A percentile compares a stretch with the other conserved stretches of the same genome.
These are phyloP conservation scores for Pinus taeda DNA, from an alignment of 75 land plant genomes.

Conservation along the genomic window DNA sequence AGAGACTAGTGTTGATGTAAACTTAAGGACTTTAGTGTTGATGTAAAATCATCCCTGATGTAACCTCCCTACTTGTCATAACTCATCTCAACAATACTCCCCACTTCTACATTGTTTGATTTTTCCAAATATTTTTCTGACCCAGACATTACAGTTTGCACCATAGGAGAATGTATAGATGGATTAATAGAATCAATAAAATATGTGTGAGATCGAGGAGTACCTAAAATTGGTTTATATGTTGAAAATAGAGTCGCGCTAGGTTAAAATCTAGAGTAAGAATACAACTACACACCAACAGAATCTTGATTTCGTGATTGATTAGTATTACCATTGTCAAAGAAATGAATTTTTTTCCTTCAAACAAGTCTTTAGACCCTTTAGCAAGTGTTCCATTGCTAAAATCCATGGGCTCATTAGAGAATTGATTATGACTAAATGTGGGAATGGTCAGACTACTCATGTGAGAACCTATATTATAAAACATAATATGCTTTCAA, in stretches of 20 bases:
- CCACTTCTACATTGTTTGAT: background rate
- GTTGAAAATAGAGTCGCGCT: background rate
- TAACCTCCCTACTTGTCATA: background rate
- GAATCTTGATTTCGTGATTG: background rate
- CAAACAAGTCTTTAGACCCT: background rate
- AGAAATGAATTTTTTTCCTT: background rate
- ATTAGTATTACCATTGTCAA: background rate
- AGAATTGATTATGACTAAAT: background rate
- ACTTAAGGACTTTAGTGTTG: too few relatives aligned
- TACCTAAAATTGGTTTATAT: background rate
- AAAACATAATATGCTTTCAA: background rate
- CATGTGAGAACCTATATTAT: background rate
- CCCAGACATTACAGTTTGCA: slow-evolving; percentile 8
- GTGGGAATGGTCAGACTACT: background rate
- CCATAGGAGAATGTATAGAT: slow-evolving; percentile 20
- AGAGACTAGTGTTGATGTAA: too few relatives aligned
- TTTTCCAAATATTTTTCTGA: slow-evolving; percentile 11
- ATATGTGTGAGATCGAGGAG: slow-evolving; percentile 41
- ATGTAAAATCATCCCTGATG: too few relatives aligned
- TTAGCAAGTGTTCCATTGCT: background rate
- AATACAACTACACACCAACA: background rate
- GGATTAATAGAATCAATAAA: slow-evolving; percentile 53
- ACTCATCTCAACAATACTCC: background rate
- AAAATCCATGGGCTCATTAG: background rate
- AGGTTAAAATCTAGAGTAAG: background rate